phyloP scores from a whole-genome alignment of 305 asterid genomes.

The Nicotiana rustica region DNA sequence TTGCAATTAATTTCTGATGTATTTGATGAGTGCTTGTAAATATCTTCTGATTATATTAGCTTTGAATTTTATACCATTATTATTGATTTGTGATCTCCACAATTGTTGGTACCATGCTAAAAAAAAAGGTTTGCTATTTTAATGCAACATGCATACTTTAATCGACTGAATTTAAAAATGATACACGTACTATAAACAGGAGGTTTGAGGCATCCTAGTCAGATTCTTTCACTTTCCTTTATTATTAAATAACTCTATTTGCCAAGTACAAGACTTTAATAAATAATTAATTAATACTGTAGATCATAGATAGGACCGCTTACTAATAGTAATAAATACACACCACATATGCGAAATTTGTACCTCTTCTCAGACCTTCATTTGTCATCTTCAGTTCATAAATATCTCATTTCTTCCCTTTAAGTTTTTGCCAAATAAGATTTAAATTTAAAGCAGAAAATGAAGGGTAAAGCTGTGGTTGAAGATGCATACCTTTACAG shows the following conservation, averaged over 20 bases:
- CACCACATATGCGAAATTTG: constrained; percentile 2
- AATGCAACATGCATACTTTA: not conserved
- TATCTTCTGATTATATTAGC: not conserved
- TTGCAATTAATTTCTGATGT: not conserved
- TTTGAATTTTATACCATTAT: not conserved
- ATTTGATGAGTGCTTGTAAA: not conserved
- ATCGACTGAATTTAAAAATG: not conserved
- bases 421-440: not conserved
- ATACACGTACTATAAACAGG: not conserved
- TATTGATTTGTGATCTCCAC: not conserved
- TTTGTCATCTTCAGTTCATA: not conserved
- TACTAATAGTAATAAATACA: constrained; percentile 10
- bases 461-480: constrained; percentile 37
- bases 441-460: constrained; percentile 22
- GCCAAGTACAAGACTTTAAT: not conserved
- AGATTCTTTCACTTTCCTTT: not conserved
- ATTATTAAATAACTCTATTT: not conserved
- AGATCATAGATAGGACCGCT: not conserved
- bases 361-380: constrained; percentile 1
- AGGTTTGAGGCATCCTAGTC: not conserved
- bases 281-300: not conserved
- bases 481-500: constrained; percentile 47
- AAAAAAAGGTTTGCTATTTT: too few species aligned
- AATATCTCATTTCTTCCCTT: not conserved
- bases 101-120: too few species aligned